Base-by-base conservation (phyloP, 345 rosid genomes). In the Angophora floribunda region DNA sequence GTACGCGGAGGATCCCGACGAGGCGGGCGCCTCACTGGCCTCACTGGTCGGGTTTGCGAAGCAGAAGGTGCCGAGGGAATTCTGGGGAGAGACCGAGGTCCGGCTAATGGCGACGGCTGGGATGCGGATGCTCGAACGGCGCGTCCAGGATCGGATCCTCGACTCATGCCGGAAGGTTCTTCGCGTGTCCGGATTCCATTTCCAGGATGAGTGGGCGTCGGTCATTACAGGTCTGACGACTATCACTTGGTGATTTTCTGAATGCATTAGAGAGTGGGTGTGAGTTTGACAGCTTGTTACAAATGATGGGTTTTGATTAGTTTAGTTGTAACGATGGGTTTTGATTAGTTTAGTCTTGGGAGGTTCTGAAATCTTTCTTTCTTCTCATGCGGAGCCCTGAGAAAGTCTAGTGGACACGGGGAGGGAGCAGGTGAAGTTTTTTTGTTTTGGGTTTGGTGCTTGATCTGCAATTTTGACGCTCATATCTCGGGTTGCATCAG, bases 31-130 rank as follows among this genome's bases (percentile, higher is more conserved):
- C 50, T 97, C 98, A 28, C 84, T 98, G 89, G 47, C 30, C 79
- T 94, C 94, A 92, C 92, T 97, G 19, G 52, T 98, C 88, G 96
- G 92, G 87, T 98, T 97, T 80, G 98, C 92, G 41, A 96, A 92
- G 80, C 55, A 86, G 52, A 93, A 88, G 87, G 93, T 98, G 75
- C 97, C 99, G 2, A 87, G 86, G 26, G 94, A 91, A 50, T 36
- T 86, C 87, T 92, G 96, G 98, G 91, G 90, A 16, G 88, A 95
- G 93, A 95, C 96, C n/a, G 99, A 95, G 75, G 91, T 98, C 89
- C 89, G 97, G 95, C 87, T 98, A 13, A 97, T 98, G 99, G 98
- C 98, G 4, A 98, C 99, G 1, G 99, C 99, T 19, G 99, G 99
- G 80, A 86, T 98, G 95, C 91, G 99, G 89, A 88, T 97, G 91